Evolutionary conservation across 2,329 filamentous ascomycete species (phyloP).

Genomic region (Colletotrichum sp.): DNA sequence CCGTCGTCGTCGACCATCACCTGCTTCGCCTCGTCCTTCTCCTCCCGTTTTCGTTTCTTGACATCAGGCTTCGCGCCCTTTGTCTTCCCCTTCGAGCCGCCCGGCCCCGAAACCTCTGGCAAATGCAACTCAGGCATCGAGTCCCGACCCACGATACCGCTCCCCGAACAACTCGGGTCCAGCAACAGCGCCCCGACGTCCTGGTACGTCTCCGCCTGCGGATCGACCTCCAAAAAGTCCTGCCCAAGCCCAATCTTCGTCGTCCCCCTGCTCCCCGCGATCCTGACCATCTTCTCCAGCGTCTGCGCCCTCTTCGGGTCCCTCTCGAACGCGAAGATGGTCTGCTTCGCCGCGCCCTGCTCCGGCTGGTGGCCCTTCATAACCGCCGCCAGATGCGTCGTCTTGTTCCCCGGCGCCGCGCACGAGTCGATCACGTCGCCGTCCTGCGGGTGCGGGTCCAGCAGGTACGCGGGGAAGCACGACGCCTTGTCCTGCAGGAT

Average conservation of each 20-base stretch:
- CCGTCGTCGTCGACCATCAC: conserved; percentile 63
- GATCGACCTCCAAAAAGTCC: conserved; percentile 83
- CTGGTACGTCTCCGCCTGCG: conserved; percentile 62
- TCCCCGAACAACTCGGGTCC: conserved; percentile 95
- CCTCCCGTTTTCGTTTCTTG: conserved; percentile 53
- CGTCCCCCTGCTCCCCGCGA: conserved; percentile 71
- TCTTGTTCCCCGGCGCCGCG: conserved; percentile 96
- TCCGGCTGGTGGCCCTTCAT: conserved; percentile 51
- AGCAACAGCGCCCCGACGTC: conserved; percentile 84
- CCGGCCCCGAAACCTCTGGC: conserved; percentile 37
- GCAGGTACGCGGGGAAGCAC: conserved; percentile 91
- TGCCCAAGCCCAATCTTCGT: conserved; percentile 75
- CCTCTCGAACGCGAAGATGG: conserved; percentile 82
- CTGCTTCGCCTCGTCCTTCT: conserved; percentile 32
- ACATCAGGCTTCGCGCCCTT: conserved; percentile 23
- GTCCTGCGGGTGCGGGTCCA: conserved; percentile 70
- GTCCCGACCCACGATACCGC: conserved; percentile 90
- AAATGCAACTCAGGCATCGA: conserved; percentile 74
- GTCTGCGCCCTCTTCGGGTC: conserved; percentile 74
- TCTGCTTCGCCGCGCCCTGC: conserved; percentile 39
- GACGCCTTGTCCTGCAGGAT: conserved; percentile 97
- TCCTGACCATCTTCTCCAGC: conserved; percentile 82
- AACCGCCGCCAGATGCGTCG: conserved; percentile 87
- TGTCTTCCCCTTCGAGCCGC: conserved; percentile 42
- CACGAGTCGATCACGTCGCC: conserved; percentile 91